Base-by-base conservation (phyloP, 768 basidiomycete species). In the Heimioporus sp. region DNA sequence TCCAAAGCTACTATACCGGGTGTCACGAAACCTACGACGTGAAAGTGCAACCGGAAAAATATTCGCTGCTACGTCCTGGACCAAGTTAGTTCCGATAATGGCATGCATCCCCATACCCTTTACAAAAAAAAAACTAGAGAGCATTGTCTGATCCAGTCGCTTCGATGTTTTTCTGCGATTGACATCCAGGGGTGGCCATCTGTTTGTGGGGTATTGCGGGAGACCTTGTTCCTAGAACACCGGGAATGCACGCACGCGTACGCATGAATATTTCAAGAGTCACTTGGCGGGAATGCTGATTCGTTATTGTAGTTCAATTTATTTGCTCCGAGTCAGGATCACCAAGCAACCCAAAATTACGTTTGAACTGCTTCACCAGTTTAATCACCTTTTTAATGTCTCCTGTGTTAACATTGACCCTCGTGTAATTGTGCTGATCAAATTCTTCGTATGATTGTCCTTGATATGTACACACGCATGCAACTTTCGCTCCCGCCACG, bases 191-290 rank as follows among this genome's bases (percentile, higher is more conserved):
- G 61, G 31, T 41, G 44, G 4, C 51, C 53, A 13, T 60, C 64
- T 36, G 51, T 58, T 10, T 64, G 61, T n/a, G 43, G 16, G 7
- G 51, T 63, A 9, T 9, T 54, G 39, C 36, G n/a, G 61, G 60
- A 32, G 38, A 0, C 16, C 28, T 2, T 4, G 17, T 7, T 6
- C 32, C 12, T 10, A 8, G 13, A 10, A 24, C 19, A 13, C 49
- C 21, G 5, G 21, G 19, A 16, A 51, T 10, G 28, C 41, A 54
- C 42, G 40, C 43, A 57, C 63, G 40, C 6, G 40, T 45, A 57
- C 63, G 40, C 6, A 24, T 5, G 21, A 5, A 24, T 5, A 52
- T 9, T 11, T 24, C 16, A 28, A 24, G 21, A 24, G 5, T 5
- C 5, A 13, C n/a, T n/a, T n/a, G n/a, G n/a, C n/a, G 38, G 5